These are phyloP conservation scores for Pittosporum tobira DNA, from an alignment of 129 eudicot genomes.

Conservation along the genomic window DNA sequence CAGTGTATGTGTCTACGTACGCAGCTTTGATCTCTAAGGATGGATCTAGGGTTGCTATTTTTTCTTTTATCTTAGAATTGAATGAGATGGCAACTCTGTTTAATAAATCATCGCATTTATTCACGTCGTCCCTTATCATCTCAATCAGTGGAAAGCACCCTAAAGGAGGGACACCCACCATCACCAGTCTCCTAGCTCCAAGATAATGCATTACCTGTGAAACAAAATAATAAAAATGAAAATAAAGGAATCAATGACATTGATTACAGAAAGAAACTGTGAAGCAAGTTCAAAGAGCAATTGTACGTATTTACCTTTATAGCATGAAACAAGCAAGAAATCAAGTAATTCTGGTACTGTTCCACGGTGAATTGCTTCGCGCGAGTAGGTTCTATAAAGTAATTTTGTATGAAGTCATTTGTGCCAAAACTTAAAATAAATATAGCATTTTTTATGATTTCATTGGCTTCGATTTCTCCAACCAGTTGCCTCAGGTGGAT, in stretches of 20 bases:
- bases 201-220: conserved; percentile 26
- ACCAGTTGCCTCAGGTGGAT: conserved; percentile 28
- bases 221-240: background rate
- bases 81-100: conserved; percentile 47
- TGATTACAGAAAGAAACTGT: too few relatives aligned
- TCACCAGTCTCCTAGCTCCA: conserved; percentile 53
- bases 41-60: conserved; percentile 13
- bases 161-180: conserved; percentile 55
- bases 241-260: too few relatives aligned
- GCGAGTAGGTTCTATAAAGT: conserved; percentile 41
- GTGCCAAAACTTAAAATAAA: conserved; percentile 50
- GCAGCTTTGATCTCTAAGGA: conserved; percentile 21
- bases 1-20: conserved; percentile 31
- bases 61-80: conserved; percentile 23
- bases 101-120: conserved; percentile 32
- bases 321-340: conserved; percentile 32
- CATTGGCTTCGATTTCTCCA: conserved; percentile 27
- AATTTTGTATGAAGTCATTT: conserved; percentile 60
- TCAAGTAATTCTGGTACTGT: conserved; percentile 46
- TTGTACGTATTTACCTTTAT: conserved; percentile 29
- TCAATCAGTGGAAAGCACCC: conserved; percentile 62
- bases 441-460: conserved; percentile 31
- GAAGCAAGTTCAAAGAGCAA: background rate
- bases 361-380: conserved; percentile 34
- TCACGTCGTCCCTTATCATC: conserved; percentile 24